Base-by-base conservation (phyloP, 2,329 filamentous ascomycete genomes). In the Cladosporium sp. region DNA sequence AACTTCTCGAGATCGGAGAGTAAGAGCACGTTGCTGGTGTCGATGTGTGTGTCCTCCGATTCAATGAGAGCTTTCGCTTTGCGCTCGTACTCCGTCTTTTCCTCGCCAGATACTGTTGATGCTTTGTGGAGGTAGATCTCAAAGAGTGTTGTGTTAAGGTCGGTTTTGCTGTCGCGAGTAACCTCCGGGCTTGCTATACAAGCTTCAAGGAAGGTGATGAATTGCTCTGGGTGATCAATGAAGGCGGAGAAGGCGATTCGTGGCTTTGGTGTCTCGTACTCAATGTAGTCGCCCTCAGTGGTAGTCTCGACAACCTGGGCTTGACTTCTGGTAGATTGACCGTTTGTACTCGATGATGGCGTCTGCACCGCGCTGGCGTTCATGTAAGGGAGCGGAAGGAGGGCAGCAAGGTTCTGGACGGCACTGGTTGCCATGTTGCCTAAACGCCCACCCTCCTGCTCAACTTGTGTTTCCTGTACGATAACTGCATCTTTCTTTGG, bases 91-190 rank as follows among this genome's bases (percentile, higher is more conserved):
- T 86, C 81, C 61, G 86, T 81, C 58, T 85, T 84, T 57, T 90
- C 79, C 33, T 69, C 66, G 69, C 84, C 84, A 63, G 84, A 87
- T 63, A 85, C 85, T 54, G 85, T 82, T 54, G 84, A 86, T 18
- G 92, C 87, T 62, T 90, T 93, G 68, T 95, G 87, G 8, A 98
- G 76, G 66, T 97, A 98, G 87, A 98, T 97, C 69, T 98, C 95
- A 65, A 98, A 97, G 11, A 98, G 70, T 0, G 95, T 96, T 0
- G 92, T 97, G 65, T 93, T 93, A 13, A 98, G 77, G 68, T 98
- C 95, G 1, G 85, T 81, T 58, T 84, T 87, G 66, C 96, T 87
- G 8, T 83, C 79, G 34, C 87, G 77, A 16, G 82, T 83, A n/a
- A 95, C 70, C 18, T 80, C 78, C 16, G 83, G 76, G 54, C 90